Percentiles rank a stretch among this genome's conserved stretches.
Evolutionary conservation across 2,329 filamentous ascomycete species (phyloP).

Genomic region (Didymella sp.): DNA sequence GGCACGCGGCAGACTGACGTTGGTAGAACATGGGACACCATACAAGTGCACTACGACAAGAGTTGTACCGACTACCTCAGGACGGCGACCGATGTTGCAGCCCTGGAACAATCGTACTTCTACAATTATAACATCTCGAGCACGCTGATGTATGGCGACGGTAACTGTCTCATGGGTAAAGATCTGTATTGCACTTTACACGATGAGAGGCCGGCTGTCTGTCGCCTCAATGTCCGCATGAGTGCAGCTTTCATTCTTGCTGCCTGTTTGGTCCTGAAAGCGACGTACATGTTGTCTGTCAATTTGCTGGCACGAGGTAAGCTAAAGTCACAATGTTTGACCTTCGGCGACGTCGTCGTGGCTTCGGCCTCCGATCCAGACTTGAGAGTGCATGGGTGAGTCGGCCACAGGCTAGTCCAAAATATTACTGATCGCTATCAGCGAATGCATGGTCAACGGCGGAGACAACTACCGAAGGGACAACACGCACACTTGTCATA

Average conservation of each 20-base stretch:
- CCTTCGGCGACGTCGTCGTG: conserved; percentile 42
- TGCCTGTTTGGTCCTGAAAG: conserved; percentile 34
- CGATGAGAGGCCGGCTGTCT: conserved; percentile 12
- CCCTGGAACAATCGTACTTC: conserved; percentile 10
- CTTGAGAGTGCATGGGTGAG: conserved; percentile 35
- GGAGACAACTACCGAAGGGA: conserved; percentile 33
- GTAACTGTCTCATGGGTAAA: conserved; percentile 22
- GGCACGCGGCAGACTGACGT: conserved; percentile 2
- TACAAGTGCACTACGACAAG: conserved; percentile 27
- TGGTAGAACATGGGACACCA: conserved; percentile 20
- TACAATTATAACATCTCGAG: neutral
- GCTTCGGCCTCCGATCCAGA: conserved; percentile 38
- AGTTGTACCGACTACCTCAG: conserved; percentile 24
- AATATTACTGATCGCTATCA: conserved; percentile 8
- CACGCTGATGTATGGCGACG: conserved; percentile 14
- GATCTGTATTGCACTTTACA: conserved; percentile 22
- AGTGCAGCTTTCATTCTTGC: conserved; percentile 39
- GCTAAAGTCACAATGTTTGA: conserved; percentile 39
- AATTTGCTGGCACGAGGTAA: conserved; percentile 35
- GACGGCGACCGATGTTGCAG: conserved; percentile 16
- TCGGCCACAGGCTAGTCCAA: neutral
- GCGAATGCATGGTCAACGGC: conserved; percentile 45
- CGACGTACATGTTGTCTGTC: conserved; percentile 41
- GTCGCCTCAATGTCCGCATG: conserved; percentile 43
- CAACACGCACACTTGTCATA: conserved; percentile 39